These are phyloP conservation scores for Mycena crocata DNA, from an alignment of 768 basidiomycete genomes.

Conservation along the genomic window DNA sequence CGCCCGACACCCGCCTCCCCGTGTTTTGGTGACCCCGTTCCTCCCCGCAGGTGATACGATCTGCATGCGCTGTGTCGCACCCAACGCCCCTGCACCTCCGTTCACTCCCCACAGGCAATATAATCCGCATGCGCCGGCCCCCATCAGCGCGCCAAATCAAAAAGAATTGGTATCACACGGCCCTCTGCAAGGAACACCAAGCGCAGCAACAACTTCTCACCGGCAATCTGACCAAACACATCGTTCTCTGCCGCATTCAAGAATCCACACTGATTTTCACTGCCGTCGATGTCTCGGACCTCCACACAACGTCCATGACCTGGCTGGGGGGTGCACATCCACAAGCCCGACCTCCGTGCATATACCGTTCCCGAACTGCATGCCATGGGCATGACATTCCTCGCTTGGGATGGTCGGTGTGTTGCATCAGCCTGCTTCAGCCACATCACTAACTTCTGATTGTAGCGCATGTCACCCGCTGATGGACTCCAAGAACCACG, in stretches of 20 bases:
- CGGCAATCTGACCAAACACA: not conserved
- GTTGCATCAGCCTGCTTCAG: not conserved
- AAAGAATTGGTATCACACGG: not conserved
- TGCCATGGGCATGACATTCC: not conserved
- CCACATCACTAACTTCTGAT: not conserved
- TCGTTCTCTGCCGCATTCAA: not conserved
- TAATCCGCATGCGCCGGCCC: no score
- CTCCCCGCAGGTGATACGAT: no score
- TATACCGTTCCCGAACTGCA: not conserved
- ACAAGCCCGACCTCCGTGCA: not conserved
- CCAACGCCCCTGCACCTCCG: no score
- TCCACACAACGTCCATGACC: not conserved
- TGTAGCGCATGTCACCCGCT: not conserved
- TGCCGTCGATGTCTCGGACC: not conserved
- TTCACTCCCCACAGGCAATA: no score
- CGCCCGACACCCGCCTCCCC: not conserved
- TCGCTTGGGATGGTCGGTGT: constrained; percentile 6
- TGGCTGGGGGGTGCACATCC: not conserved
- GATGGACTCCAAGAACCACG: not conserved
- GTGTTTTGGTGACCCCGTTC: no score
- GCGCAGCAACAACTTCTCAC: not conserved
- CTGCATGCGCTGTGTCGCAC: no score
- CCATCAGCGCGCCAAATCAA: no score
- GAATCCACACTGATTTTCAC: constrained; percentile 2
- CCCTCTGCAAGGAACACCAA: not conserved